phyloP scores from a whole-genome alignment of 2,329 filamentous ascomycete species.

The Ophiostoma triangulosporum region DNA sequence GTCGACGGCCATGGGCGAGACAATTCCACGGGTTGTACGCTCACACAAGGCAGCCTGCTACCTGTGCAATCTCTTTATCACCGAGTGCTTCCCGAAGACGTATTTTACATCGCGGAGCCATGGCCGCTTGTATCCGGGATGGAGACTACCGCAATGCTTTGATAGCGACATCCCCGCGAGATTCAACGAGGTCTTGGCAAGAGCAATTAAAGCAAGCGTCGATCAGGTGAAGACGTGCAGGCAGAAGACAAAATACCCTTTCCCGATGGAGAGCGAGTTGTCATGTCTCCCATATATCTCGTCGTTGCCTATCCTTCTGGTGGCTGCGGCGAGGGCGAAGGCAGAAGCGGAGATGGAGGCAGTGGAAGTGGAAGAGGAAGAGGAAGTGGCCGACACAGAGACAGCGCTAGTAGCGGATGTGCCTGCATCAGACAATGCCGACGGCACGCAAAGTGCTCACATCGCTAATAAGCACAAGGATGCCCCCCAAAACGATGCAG shows the following conservation, averaged over 20 bases:
- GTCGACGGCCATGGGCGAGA: background rate
- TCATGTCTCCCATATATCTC: background rate
- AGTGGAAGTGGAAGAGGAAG: background rate
- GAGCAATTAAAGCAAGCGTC: background rate
- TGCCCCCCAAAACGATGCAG: too few relatives aligned
- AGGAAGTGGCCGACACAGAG: too few relatives aligned
- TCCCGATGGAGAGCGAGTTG: background rate
- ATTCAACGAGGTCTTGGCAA: background rate
- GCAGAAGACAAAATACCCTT: background rate
- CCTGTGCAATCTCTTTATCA: background rate
- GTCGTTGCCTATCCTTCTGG: background rate
- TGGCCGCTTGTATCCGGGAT: background rate
- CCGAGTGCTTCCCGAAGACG: background rate
- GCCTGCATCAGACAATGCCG: too few relatives aligned
- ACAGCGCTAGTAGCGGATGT: too few relatives aligned
- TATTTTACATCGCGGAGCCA: background rate
- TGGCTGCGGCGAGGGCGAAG: background rate
- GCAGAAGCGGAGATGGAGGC: background rate
- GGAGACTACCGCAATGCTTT: background rate
- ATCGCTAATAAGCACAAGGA: too few relatives aligned
- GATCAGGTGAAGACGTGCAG: background rate
- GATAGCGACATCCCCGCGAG: background rate
- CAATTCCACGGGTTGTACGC: background rate
- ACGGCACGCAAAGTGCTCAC: too few relatives aligned
- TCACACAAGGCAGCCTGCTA: background rate